These are phyloP conservation scores for Alectoria sarmentosa DNA, from an alignment of 495 filamentous ascomycete species.

Conservation along the genomic window DNA sequence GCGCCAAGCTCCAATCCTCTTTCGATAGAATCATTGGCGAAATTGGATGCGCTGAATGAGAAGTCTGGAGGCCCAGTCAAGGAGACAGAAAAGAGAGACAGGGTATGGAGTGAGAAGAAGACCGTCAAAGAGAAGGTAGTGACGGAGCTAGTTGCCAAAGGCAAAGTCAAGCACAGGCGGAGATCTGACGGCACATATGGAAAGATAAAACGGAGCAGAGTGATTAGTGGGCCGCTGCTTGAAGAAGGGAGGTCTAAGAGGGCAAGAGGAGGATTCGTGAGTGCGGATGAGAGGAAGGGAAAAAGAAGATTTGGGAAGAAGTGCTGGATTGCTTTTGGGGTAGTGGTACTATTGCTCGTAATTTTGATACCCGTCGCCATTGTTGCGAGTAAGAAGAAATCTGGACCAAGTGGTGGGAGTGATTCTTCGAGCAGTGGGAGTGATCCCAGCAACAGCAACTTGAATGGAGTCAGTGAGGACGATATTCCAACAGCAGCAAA, in stretches of 20 bases:
- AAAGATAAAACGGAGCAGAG: conserved; percentile 39
- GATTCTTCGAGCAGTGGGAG: conserved; percentile 29
- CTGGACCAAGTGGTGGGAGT: conserved; percentile 20
- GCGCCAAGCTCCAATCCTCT: conserved; percentile 13
- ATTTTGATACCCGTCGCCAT: conserved; percentile 70
- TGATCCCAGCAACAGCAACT: conserved; percentile 46
- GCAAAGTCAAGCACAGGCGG: conserved; percentile 27
- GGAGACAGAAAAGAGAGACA: conserved; percentile 23
- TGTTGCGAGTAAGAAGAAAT: conserved; percentile 60
- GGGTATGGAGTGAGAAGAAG: conserved; percentile 22
- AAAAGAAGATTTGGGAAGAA: conserved; percentile 35
- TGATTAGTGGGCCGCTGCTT: conserved; percentile 60
- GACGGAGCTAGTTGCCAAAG: conserved; percentile 22
- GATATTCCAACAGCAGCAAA: conserved; percentile 60
- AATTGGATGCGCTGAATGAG: conserved; percentile 52
- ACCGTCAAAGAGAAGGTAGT: conserved; percentile 32
- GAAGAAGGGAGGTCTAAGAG: conserved; percentile 50
- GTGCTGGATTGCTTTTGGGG: conserved; percentile 29
- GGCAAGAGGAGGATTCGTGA: conserved; percentile 23
- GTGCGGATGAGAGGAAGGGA: conserved; percentile 29
- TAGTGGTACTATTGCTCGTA: conserved; percentile 53
- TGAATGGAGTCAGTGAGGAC: conserved; percentile 51
- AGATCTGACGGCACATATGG: conserved; percentile 30
- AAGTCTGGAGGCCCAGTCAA: conserved; percentile 28
- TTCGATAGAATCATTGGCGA: conserved; percentile 50